Conservation (phyloP, 2,329 filamentous ascomycete species). For the Colletotrichum magnum region DNA sequence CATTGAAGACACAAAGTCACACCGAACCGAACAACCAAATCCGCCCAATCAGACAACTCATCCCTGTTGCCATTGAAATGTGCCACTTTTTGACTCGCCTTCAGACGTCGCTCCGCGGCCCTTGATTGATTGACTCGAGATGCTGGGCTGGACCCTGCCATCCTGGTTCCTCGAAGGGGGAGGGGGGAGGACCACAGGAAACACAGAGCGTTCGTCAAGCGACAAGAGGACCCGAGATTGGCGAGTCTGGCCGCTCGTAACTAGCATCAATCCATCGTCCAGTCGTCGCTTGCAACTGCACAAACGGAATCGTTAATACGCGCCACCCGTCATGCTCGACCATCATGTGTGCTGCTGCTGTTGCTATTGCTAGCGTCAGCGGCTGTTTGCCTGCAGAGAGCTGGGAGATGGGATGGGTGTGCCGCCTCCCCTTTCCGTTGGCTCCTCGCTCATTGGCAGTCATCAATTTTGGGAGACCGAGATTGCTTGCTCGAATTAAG, state of each 20-base stretch:
- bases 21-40: conserved; percentile 33
- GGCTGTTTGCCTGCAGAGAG: conserved; percentile 9
- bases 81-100: conserved; percentile 30
- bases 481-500: conserved; percentile 18
- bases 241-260: background rate
- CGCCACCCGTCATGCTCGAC: no score
- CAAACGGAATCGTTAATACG: background rate
- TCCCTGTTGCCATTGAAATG: conserved; percentile 28
- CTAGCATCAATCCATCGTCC: background rate
- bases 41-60: conserved; percentile 32
- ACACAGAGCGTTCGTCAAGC: conserved; percentile 25
- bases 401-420: background rate
- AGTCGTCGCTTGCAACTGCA: background rate
- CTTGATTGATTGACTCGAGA: conserved; percentile 37
- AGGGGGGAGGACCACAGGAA: background rate
- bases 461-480: conserved; percentile 17
- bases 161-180: conserved; percentile 5
- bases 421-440: conserved; percentile 1
- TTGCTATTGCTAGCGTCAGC: conserved; percentile 19
- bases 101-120: conserved; percentile 24
- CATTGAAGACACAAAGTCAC: conserved; percentile 10
- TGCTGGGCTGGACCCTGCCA: conserved; percentile 14
- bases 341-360: conserved; percentile 6
- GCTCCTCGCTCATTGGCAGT: background rate
- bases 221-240: conserved; percentile 25